Evolutionary conservation across 257 asterid genomes (phyloP), one percentile per base, ranked within the genome.

Genomic region (Haberlea rhodopensis): DNA sequence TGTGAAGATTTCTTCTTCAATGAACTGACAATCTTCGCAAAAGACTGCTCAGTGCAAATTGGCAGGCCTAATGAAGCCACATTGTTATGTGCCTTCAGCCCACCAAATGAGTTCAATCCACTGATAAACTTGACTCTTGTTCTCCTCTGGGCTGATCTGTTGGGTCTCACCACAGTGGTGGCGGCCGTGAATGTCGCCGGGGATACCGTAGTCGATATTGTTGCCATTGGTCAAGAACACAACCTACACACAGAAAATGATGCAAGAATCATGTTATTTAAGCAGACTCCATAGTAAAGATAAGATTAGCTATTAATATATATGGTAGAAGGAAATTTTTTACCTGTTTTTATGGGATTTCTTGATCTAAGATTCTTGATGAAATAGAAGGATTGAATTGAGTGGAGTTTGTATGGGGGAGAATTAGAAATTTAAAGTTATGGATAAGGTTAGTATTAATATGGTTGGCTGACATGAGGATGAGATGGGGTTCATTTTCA

Each of bases 41-140:
- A 91, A 2, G 80, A 80, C 48, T 76, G 86, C 9, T 91, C 89
- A 31, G 95, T 74, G 72, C 80, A 62, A 52, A 81, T 73, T 6
- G 95, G 87, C 13, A 79, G 76, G 45, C 95, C 92, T 70, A 91
- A 75, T 26, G 87, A 65, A 27, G 75, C 68, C 56, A 82, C 90
- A 16, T 57, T 69, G 89, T 82, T 83, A 24, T 79, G 82, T 13
- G 98, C 98, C 77, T 87, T 91, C 43, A 91, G 95, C 40, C 98
- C 98, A 19, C 85, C 81, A 66, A 87, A 91, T 55, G 95, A 70
- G 68, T 76, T 91, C 81, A 89, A 63, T 20, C 98, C 98, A 28
- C 15, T 78, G 69, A 89, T 73, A 82, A 64, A 85, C 54, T 65
- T 79, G 34, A 85, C 87, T 58, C 76, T 73, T 27, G 84, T 32